Evolutionary conservation across 495 filamentous ascomycete genomes (phyloP), one percentile per base, ranked within the genome.

Genomic region (Aspergillus nidulans): DNA sequence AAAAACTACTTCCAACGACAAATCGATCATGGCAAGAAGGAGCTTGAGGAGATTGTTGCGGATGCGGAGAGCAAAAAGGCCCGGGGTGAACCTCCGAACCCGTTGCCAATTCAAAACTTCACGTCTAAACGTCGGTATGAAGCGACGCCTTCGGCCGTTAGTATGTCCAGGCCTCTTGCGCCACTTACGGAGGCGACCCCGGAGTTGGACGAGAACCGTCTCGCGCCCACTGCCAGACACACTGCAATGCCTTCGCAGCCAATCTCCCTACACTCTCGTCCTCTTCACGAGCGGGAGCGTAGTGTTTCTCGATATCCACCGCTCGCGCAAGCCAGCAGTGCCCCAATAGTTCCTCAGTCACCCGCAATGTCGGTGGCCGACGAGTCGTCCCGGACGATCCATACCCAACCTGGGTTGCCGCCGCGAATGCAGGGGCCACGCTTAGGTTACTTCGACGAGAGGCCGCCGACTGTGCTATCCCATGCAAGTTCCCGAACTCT

Each of bases 1-100:
- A 95, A 94, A 69, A 97, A 97, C 63, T 91, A 92, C 67, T 96
- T 86, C 56, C 82, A 86, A 40, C 82, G 92, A 3, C 82, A 88
- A 58, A 79, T 90, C 25, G 89, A 95, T 41, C 76, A 72, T 25
- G 84, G 83, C 3, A 83, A 84, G 54, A 76, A 74, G 5, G 87
- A 91, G 18, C 85, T 89, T 63, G 85, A 89, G 51, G 71, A 81
- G 10, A 79, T 87, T 28, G 85, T 89, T 4, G 69, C 76, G 6
- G 81, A 84, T 24, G 88, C 91, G 3, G 89, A 97, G 62, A 72
- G 74, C 18, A 88, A 84, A 69, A 85, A 80, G 44, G 62, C 73
- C 25, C 73, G 84, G 34, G 90, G 90, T 26, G 89, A 91, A 66
- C 83, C 87, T 26, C 72, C 80, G 52, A 83, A 86, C 20, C 83